Conservation (phyloP, 2,329 filamentous ascomycete species). For the Malbranchea zuffiana region DNA sequence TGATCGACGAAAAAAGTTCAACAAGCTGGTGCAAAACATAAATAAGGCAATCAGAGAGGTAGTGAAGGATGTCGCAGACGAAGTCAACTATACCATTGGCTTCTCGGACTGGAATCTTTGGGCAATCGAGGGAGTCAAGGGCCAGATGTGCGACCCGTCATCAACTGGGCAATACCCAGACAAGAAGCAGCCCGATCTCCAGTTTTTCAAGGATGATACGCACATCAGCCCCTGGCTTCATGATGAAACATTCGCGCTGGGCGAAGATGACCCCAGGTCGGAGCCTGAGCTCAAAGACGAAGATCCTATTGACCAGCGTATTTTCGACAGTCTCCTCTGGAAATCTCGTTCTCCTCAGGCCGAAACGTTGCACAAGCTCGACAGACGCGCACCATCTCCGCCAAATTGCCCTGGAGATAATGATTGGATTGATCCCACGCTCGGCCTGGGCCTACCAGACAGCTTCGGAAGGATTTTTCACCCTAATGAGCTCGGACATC, state of each 20-base stretch:
- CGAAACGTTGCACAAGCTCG: slow-evolving; percentile 15
- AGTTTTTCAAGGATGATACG: slow-evolving; percentile 27
- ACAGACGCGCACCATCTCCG: slow-evolving; percentile 18
- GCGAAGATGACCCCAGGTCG: no score
- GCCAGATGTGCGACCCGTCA: slow-evolving; percentile 23
- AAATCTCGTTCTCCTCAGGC: slow-evolving; percentile 19
- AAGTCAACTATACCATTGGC: slow-evolving; percentile 18
- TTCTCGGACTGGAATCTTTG: slow-evolving; percentile 24
- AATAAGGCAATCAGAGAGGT: slow-evolving; percentile 23
- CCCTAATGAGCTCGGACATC: slow-evolving; percentile 21
- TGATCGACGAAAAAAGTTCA: slow-evolving; percentile 23
- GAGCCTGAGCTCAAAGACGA: background rate
- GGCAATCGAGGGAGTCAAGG: slow-evolving; percentile 19
- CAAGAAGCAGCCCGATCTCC: slow-evolving; percentile 21
- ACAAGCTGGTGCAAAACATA: slow-evolving; percentile 19
- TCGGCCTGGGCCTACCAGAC: slow-evolving; percentile 23
- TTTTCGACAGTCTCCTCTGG: slow-evolving; percentile 19
- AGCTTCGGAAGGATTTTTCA: slow-evolving; percentile 25
- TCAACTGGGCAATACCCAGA: slow-evolving; percentile 20
- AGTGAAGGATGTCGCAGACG: slow-evolving; percentile 20
- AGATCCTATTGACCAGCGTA: slow-evolving; percentile 9
- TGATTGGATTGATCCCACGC: slow-evolving; percentile 13
- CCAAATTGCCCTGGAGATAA: slow-evolving; percentile 23
- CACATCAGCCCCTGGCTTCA: no score
- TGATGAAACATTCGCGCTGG: no score